Conservation (phyloP, 257 asterid genomes). For the Oldenlandia corymbosa region DNA sequence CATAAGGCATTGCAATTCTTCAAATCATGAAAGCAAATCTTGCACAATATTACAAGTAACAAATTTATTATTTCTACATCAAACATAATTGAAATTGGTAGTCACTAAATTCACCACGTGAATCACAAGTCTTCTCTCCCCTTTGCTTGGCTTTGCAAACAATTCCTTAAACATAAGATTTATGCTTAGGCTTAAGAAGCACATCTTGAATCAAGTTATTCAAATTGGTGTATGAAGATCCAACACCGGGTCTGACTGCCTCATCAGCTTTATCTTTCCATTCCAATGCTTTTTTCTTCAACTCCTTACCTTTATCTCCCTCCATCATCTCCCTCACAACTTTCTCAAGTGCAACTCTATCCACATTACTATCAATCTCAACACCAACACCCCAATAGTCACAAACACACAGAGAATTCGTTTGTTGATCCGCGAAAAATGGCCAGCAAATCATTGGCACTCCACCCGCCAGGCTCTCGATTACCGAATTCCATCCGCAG, state of each 20-base stretch:
- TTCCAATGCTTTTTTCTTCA: conserved; percentile 8
- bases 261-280: conserved; percentile 12
- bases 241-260: conserved; percentile 12
- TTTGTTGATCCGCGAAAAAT: conserved; percentile 11
- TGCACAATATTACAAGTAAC: no score
- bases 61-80: no score
- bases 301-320: conserved; percentile 14
- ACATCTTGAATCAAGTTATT: conserved; percentile 17
- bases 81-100: no score
- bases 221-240: conserved; percentile 18
- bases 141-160: no score
- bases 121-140: no score
- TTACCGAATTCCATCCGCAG: conserved; percentile 18
- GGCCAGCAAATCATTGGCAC: conserved; percentile 21
- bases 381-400: conserved; percentile 11
- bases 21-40: no score
- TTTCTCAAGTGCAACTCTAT: conserved; percentile 4
- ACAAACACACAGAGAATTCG: conserved; percentile 10
- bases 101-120: no score
- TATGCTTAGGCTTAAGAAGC: conserved; percentile 3
- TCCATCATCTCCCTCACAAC: conserved; percentile 16
- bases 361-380: conserved; percentile 17
- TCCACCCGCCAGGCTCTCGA: conserved; percentile 9
- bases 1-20: no score
- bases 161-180: background rate